Evolutionary conservation across 2,329 filamentous ascomycete genomes (phyloP), one percentile per base, ranked within the genome.

Genomic region (Colletotrichum camelliae): DNA sequence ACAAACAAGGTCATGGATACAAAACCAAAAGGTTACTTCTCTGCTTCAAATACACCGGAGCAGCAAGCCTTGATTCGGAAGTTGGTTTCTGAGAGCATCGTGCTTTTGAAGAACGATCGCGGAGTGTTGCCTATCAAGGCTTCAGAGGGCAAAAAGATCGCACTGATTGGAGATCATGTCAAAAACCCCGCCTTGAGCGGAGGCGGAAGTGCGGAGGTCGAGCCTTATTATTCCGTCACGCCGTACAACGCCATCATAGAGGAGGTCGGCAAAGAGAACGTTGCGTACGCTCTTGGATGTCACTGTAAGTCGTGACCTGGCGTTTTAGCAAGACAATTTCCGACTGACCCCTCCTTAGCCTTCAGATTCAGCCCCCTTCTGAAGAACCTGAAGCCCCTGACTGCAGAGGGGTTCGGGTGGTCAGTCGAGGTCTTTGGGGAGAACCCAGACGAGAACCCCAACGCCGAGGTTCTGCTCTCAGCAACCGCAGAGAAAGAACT

Each of bases 51-150:
- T n/a, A 90, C 88, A 0, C 85, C 87, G 0, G 91, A 93, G 80
- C 85, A 84, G 60, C 89, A 92, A 6, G 89, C 88, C 12, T 86
- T 95, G 62, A 89, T 95, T 18, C 89, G 94, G 15, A 87, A 89
- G 71, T 87, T 94, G 37, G 93, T 92, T 18, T 89, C 91, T 4
- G 93, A 95, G 80, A 92, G 92, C 4, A 92, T 95, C 12, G 93
- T 95, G 1, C 86, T 96, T n/a, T 85, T 96, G 60, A 95, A 95
- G 84, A 96, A 96, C 78, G 89, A 94, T 15, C 88, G 89, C 35
- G 86, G 86, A 9, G 82, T 93, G 0, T 85, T 96, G 1, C 94
- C 94, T 0, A 83, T 94, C 3, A 88, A 89, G 27, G 92, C 90
- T 5, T 18, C 35, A 78, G 86, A 90, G 35, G 91, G 91, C 79